Conservation (phyloP, 179 eudicot species). For the Gypsophila paniculata region DNA sequence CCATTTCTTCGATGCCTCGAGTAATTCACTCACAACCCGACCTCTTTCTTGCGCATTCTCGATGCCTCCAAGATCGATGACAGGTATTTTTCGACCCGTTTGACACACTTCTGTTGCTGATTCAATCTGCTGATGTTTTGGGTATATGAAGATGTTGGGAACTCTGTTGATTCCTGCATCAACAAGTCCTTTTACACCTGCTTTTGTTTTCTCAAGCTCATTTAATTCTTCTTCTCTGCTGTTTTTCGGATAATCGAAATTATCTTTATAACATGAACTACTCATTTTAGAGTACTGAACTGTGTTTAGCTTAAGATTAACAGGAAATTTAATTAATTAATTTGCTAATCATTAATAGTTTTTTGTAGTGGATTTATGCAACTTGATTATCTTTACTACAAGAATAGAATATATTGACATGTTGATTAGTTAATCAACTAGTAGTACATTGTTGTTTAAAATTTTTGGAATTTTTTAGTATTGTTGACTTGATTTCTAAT, state of each 20-base stretch:
- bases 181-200: conserved; percentile 16
- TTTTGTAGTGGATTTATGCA: background rate
- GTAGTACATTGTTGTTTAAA: conserved; percentile 3
- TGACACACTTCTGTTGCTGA: background rate
- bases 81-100: background rate
- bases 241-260: background rate
- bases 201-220: background rate
- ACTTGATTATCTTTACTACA: background rate
- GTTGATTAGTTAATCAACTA: too few species aligned
- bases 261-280: background rate
- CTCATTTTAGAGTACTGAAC: background rate
- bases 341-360: background rate
- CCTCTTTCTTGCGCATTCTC: background rate
- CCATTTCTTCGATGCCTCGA: conserved; percentile 14
- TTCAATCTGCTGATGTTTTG: conserved; percentile 7
- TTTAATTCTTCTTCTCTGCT: conserved; percentile 11
- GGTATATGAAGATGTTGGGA: conserved; percentile 18
- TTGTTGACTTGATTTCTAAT: background rate
- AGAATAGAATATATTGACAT: conserved; percentile 1
- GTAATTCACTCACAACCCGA: conserved; percentile 10
- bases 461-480: background rate
- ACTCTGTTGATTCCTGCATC: conserved; percentile 14
- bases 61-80: conserved; percentile 5
- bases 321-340: background rate
- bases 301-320: conserved; percentile 4